Conservation (phyloP, 192 early-diverging fungal genomes). For the Lobosporangium transversale region DNA sequence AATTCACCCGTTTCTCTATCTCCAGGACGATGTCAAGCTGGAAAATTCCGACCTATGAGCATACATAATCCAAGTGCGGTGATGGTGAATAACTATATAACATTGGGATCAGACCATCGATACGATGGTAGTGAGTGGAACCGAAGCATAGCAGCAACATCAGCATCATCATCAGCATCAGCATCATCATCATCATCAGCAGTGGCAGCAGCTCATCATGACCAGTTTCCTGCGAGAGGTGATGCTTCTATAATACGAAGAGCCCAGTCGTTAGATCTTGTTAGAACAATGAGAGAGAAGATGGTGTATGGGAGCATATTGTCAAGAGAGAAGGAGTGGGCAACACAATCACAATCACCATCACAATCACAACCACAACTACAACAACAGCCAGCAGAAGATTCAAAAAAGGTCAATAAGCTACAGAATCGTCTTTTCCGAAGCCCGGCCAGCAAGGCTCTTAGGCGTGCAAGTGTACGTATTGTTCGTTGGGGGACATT, state of each 20-base stretch:
- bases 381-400: background rate
- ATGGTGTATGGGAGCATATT: background rate
- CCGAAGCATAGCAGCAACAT: background rate
- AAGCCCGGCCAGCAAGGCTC: constrained; percentile 30
- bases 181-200: background rate
- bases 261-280: constrained; percentile 35
- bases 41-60: constrained; percentile 13
- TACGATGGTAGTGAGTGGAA: too few relatives aligned
- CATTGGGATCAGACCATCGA: too few relatives aligned
- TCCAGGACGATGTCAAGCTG: background rate
- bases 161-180: background rate
- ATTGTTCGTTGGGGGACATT: constrained; percentile 22
- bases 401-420: constrained; percentile 17
- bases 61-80: background rate
- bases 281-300: constrained; percentile 1
- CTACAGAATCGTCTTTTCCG: constrained; percentile 21
- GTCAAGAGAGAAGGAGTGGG: too few relatives aligned
- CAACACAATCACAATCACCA: too few relatives aligned
- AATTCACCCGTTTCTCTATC: background rate
- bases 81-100: background rate
- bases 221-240: too few relatives aligned
- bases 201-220: too few relatives aligned
- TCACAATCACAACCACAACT: too few relatives aligned
- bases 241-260: too few relatives aligned
- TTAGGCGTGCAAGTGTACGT: constrained; percentile 19